Conservation (phyloP, 2,329 filamentous ascomycete species). For the Hortaea werneckii region DNA sequence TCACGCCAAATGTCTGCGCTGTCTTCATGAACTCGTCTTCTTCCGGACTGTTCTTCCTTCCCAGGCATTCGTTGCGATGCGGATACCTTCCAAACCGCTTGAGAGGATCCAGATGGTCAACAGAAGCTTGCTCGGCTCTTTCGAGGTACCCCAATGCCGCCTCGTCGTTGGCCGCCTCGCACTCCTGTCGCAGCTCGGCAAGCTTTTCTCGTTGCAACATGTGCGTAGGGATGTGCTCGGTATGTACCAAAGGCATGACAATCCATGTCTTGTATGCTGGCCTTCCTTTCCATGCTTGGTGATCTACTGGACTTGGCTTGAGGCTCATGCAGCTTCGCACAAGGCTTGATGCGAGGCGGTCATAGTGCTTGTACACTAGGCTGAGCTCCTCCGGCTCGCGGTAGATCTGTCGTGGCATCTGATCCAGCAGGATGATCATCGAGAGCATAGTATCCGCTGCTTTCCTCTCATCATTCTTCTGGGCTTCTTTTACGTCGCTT, state of each 20-base stretch:
- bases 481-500: constrained; percentile 20
- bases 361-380: constrained; percentile 46
- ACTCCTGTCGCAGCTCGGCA: constrained; percentile 24
- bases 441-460: constrained; percentile 34
- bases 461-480: constrained; percentile 13
- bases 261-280: constrained; percentile 44
- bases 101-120: constrained; percentile 42
- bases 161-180: constrained; percentile 22
- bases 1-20: constrained; percentile 32
- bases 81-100: constrained; percentile 49
- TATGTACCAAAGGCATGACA: constrained; percentile 51
- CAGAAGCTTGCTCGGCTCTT: constrained; percentile 29
- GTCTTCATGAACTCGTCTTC: constrained; percentile 42
- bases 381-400: constrained; percentile 36
- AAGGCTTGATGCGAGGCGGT: constrained; percentile 39
- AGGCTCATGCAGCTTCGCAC: constrained; percentile 19
- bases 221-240: constrained; percentile 41
- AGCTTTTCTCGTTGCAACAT: constrained; percentile 27
- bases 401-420: constrained; percentile 53
- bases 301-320: constrained; percentile 4
- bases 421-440: constrained; percentile 50
- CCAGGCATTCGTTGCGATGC: constrained; percentile 45
- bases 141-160: constrained; percentile 22
- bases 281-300: constrained; percentile 4
- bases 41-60: constrained; percentile 39